Conservation (phyloP, 208 protist genomes). For the Sergeia podlipaevii region DNA sequence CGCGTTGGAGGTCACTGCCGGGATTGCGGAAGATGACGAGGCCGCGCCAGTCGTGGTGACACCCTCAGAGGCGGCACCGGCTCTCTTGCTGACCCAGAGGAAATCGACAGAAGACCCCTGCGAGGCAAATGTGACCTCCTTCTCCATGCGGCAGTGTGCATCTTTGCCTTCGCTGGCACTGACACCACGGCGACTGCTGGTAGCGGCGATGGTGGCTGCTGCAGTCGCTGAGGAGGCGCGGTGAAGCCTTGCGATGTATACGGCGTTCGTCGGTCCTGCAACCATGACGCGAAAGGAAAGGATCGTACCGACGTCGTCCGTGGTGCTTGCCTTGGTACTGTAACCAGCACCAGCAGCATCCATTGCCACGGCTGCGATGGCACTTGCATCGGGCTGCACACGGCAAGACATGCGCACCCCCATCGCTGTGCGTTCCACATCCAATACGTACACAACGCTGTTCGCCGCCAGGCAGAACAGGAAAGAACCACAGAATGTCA, state of each 20-base stretch:
- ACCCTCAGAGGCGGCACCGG: conserved; percentile 1
- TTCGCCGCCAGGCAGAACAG: conserved; percentile 52
- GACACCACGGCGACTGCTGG: neutral
- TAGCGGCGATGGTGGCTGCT: neutral
- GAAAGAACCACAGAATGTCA: conserved; percentile 38
- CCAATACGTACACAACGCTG: conserved; percentile 38
- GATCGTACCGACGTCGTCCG: neutral
- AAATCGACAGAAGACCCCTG: conserved; percentile 58
- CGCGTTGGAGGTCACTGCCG: conserved; percentile 58
- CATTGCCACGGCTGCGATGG: conserved; percentile 29
- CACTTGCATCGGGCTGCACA: conserved; percentile 42
- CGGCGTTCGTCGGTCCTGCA: conserved; percentile 47
- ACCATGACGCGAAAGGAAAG: conserved; percentile 47
- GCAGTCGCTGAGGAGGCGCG: neutral
- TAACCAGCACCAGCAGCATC: neutral
- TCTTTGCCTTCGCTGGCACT: conserved; percentile 2
- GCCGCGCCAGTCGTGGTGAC: neutral
- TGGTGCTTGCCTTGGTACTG: conserved; percentile 1
- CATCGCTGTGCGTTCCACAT: conserved; percentile 18
- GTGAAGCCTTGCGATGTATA: conserved; percentile 33
- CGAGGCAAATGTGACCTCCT: conserved; percentile 66
- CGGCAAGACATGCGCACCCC: conserved; percentile 22
- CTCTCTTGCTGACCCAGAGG: conserved; percentile 71
- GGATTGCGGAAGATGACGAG: neutral
- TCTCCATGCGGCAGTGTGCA: conserved; percentile 22